phyloP scores from a whole-genome alignment of 2,329 filamentous ascomycete species.

The Lachnellula cervina region DNA sequence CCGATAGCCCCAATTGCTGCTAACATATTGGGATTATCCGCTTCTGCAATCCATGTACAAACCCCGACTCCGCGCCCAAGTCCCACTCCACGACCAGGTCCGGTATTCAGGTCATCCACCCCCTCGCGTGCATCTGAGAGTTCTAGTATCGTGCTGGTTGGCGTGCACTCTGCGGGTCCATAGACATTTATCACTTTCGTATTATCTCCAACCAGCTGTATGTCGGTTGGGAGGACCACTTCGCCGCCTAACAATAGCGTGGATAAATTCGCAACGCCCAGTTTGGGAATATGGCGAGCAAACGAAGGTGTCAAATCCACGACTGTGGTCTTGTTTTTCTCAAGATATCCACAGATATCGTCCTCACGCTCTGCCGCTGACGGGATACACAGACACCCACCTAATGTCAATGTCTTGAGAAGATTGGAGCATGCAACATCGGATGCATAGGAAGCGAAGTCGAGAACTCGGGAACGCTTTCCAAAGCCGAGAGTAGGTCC shows the following conservation, averaged over 20 bases:
- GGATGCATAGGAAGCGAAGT: slow-evolving; percentile 2
- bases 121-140: too few species aligned
- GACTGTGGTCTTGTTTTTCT: slow-evolving; percentile 17
- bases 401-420: slow-evolving; percentile 21
- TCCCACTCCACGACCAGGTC: neutral
- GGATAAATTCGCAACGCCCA: slow-evolving; percentile 18
- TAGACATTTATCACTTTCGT: slow-evolving; percentile 38
- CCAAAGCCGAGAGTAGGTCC: neutral
- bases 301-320: slow-evolving; percentile 26
- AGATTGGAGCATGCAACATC: slow-evolving; percentile 1
- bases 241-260: slow-evolving; percentile 24
- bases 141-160: neutral
- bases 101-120: neutral
- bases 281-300: slow-evolving; percentile 16
- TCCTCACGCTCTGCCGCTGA: slow-evolving; percentile 33
- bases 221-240: slow-evolving; percentile 33
- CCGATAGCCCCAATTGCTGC: slow-evolving; percentile 17
- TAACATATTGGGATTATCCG: slow-evolving; percentile 8
- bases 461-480: neutral
- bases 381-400: slow-evolving; percentile 36
- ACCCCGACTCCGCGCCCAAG: slow-evolving; percentile 7
- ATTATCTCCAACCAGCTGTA: slow-evolving; percentile 33
- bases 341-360: slow-evolving; percentile 29
- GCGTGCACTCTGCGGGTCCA: slow-evolving; percentile 30
- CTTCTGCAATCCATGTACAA: slow-evolving; percentile 34